These are phyloP conservation scores for Backusella tuberculispora DNA, from an alignment of 192 early-diverging fungal species.

Conservation along the genomic window DNA sequence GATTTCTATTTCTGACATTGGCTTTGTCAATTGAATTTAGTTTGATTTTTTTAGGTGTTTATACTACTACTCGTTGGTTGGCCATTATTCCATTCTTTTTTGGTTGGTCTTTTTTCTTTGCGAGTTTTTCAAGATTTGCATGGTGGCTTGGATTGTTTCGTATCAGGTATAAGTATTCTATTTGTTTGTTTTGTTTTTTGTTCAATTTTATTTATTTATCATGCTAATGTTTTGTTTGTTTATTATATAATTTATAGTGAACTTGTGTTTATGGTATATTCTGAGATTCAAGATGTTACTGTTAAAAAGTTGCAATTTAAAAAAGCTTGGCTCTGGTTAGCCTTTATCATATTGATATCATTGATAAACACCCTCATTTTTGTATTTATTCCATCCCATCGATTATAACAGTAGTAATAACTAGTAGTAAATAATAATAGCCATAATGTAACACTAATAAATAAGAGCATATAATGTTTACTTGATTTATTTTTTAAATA, in stretches of 20 bases:
- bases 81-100: constrained; percentile 40
- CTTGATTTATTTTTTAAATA: neutral
- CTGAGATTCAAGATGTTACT: constrained; percentile 31
- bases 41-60: constrained; percentile 39
- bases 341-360: constrained; percentile 14
- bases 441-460: neutral
- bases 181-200: neutral
- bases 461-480: neutral
- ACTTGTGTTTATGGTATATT: constrained; percentile 26
- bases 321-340: constrained; percentile 25
- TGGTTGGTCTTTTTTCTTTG: constrained; percentile 40
- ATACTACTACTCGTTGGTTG: constrained; percentile 33
- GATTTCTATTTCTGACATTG: constrained; percentile 34
- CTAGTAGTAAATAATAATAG: neutral
- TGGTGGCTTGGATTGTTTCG: constrained; percentile 39
- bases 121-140: constrained; percentile 41
- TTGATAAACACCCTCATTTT: constrained; percentile 30
- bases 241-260: constrained; percentile 22
- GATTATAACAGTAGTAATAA: constrained; percentile 16
- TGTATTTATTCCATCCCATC: constrained; percentile 34
- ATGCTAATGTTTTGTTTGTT: neutral
- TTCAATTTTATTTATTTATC: neutral
- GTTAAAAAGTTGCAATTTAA: constrained; percentile 21
- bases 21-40: constrained; percentile 43
- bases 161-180: constrained; percentile 30